Conservation (phyloP, 345 rosid species). For the Lepidium didymum region DNA sequence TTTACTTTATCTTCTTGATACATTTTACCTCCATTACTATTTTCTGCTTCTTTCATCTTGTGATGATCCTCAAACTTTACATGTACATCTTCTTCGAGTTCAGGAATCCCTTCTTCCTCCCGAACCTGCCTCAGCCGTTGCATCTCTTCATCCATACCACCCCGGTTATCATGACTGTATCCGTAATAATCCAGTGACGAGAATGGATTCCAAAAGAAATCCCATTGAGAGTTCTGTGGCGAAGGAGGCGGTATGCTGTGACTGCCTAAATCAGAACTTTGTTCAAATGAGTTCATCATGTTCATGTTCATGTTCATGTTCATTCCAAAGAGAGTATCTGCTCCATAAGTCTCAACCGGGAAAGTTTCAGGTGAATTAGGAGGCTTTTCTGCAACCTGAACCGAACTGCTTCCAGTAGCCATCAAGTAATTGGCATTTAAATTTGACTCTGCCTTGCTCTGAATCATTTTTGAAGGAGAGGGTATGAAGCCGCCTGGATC, state of each 20-base stretch:
- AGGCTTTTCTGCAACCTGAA: conserved; percentile 73
- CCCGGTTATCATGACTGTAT: conserved; percentile 35
- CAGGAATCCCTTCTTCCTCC: conserved; percentile 93
- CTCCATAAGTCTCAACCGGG: conserved; percentile 48
- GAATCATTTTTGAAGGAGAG: conserved; percentile 35
- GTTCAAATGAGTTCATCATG: background rate
- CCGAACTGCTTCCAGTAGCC: conserved; percentile 58
- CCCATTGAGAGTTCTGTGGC: conserved; percentile 86
- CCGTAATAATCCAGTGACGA: conserved; percentile 73
- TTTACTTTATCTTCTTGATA: conserved; percentile 50
- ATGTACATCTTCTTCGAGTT: conserved; percentile 65
- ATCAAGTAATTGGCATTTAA: conserved; percentile 49
- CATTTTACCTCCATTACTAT: conserved; percentile 11
- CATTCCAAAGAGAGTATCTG: conserved; percentile 43
- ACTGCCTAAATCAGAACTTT: conserved; percentile 20
- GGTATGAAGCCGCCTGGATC: conserved; percentile 39
- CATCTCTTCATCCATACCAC: conserved; percentile 58
- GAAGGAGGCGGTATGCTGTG: conserved; percentile 59
- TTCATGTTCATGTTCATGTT: conserved; percentile 25
- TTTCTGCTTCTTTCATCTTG: conserved; percentile 24
- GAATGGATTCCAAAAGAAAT: conserved; percentile 93
- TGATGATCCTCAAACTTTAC: conserved; percentile 19
- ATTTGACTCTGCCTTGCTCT: conserved; percentile 31
- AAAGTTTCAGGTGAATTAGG: conserved; percentile 66
- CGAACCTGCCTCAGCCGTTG: conserved; percentile 65